These are phyloP conservation scores for Tremellales sp. DNA, from an alignment of 1,284 basidiomycete species.

Conservation along the genomic window DNA sequence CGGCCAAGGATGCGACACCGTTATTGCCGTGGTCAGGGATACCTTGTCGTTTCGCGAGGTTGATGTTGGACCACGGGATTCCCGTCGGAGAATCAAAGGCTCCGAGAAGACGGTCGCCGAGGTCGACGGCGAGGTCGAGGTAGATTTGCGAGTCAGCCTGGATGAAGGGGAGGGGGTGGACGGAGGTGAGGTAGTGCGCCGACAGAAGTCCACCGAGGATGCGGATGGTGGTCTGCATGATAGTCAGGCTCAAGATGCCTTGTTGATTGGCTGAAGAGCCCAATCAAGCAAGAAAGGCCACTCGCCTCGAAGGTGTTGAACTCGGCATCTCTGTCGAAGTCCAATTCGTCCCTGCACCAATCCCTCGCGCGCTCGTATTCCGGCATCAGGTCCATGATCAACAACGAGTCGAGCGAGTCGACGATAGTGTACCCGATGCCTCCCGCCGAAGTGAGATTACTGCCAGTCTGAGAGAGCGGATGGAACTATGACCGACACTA, in stretches of 20 bases:
- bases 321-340: conserved; percentile 72
- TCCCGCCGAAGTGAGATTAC: conserved; percentile 67
- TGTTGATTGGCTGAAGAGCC: conserved; percentile 6
- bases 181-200: conserved; percentile 63
- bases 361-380: conserved; percentile 73
- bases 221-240: conserved; percentile 66
- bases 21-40: conserved; percentile 63
- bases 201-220: conserved; percentile 78
- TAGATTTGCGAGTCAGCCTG: conserved; percentile 60
- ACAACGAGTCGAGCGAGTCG: conserved; percentile 80
- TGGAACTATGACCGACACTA: conserved; percentile 55
- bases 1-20: conserved; percentile 73
- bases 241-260: conserved; percentile 4
- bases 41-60: conserved; percentile 64
- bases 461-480: conserved; percentile 68
- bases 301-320: conserved; percentile 90
- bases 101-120: conserved; percentile 79
- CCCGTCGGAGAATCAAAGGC: conserved; percentile 78
- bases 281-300: conserved; percentile 11
- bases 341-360: conserved; percentile 69
- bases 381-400: conserved; percentile 73
- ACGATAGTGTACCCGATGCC: conserved; percentile 82
- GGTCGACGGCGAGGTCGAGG: conserved; percentile 69
- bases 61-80: conserved; percentile 73
- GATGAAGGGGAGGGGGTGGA: conserved; percentile 46